phyloP scores from a whole-genome alignment of 495 filamentous ascomycete species.

The Penicillium riverlandense region DNA sequence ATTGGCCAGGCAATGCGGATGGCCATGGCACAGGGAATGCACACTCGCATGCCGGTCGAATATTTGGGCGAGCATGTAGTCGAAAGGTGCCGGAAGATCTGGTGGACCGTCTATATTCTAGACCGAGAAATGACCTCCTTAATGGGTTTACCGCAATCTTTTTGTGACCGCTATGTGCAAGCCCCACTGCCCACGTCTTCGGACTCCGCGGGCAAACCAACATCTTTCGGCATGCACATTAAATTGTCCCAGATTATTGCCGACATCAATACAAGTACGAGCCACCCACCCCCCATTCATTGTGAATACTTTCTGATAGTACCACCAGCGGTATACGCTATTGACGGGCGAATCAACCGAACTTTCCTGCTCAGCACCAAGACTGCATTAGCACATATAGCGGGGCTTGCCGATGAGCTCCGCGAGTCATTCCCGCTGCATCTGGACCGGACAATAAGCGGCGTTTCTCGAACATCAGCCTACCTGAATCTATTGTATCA shows the following conservation, averaged over 20 bases:
- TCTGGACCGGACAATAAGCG: slow-evolving; percentile 24
- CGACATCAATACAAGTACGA: slow-evolving; percentile 32
- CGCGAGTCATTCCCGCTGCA: slow-evolving; percentile 25
- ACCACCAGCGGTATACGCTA: slow-evolving; percentile 35
- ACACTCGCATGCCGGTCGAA: slow-evolving; percentile 34
- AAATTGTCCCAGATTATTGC: slow-evolving; percentile 34
- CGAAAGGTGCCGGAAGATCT: slow-evolving; percentile 33
- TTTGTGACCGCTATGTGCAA: slow-evolving; percentile 30
- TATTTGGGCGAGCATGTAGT: slow-evolving; percentile 23
- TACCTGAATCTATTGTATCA: slow-evolving; percentile 40
- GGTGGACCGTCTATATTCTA: slow-evolving; percentile 41
- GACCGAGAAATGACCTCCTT: slow-evolving; percentile 39
- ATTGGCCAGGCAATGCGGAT: slow-evolving; percentile 39
- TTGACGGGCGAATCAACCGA: slow-evolving; percentile 33
- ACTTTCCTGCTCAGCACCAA: slow-evolving; percentile 35
- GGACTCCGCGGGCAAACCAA: slow-evolving; percentile 24
- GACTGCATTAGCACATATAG: slow-evolving; percentile 29
- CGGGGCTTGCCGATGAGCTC: slow-evolving; percentile 29
- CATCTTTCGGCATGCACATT: slow-evolving; percentile 34
- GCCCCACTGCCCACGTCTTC: slow-evolving; percentile 26
- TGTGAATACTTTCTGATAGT: not conserved
- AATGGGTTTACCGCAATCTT: slow-evolving; percentile 34
- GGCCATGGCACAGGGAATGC: slow-evolving; percentile 35
- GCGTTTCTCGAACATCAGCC: slow-evolving; percentile 32
- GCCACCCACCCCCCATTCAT: not conserved